phyloP scores from a whole-genome alignment of 371 early-diverging fungal genomes.

The Syncephalastrum racemosum region DNA sequence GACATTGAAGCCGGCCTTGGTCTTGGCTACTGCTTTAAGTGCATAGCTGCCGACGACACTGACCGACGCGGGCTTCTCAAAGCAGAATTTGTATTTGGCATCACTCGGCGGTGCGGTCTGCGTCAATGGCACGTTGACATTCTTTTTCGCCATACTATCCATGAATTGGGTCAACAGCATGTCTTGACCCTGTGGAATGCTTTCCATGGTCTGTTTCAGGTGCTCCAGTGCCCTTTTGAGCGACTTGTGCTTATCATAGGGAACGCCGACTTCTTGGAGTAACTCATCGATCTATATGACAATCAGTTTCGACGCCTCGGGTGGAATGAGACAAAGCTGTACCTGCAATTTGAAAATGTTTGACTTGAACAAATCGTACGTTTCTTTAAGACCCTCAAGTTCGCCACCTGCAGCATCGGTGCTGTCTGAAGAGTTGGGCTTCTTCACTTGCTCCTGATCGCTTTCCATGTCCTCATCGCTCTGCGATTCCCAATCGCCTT shows the following conservation, averaged over 20 bases:
- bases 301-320: neutral
- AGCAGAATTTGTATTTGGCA: constrained; percentile 74
- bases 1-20: constrained; percentile 67
- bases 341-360: constrained; percentile 91
- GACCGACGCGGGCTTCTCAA: constrained; percentile 72
- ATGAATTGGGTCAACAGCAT: constrained; percentile 25
- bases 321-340: constrained; percentile 9
- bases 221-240: constrained; percentile 76
- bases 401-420: constrained; percentile 75
- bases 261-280: constrained; percentile 66
- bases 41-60: constrained; percentile 91
- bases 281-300: constrained; percentile 78
- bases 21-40: constrained; percentile 71
- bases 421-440: constrained; percentile 29
- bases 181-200: constrained; percentile 47
- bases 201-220: constrained; percentile 57
- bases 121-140: constrained; percentile 74
- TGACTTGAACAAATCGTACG: constrained; percentile 82
- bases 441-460: constrained; percentile 35
- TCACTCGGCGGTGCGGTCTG: constrained; percentile 68
- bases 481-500: constrained; percentile 43
- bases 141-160: constrained; percentile 49
- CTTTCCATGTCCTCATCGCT: constrained; percentile 42
- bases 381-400: constrained; percentile 80
- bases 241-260: constrained; percentile 65